Evolutionary conservation across 257 asterid genomes (phyloP).

Genomic region (Cordia subcordata): DNA sequence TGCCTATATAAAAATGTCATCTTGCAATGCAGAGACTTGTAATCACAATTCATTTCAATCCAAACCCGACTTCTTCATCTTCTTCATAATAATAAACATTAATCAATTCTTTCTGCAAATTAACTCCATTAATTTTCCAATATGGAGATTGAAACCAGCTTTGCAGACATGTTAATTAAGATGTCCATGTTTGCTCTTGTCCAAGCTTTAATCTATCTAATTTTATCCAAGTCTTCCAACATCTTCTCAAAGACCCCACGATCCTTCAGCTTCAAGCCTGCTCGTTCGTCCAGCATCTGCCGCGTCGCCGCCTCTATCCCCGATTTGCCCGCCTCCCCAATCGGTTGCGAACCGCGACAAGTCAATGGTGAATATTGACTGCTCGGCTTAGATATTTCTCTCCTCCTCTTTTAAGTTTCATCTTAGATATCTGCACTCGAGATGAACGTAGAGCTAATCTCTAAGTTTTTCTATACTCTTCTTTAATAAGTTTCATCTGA

Average conservation of each 20-base stretch:
- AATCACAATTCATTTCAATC: no score
- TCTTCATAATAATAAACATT: no score
- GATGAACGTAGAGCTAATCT: no score
- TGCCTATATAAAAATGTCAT: no score
- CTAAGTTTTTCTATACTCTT: no score
- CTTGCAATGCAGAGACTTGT: no score
- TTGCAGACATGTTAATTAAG: constrained; percentile 33
- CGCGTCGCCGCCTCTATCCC: constrained; percentile 59
- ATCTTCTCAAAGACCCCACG: constrained; percentile 50
- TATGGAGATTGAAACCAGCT: constrained; percentile 7
- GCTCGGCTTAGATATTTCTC: neutral
- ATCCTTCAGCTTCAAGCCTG: constrained; percentile 55
- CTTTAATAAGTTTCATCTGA: no score
- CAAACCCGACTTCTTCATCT: no score
- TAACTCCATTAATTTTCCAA: neutral
- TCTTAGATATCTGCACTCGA: no score
- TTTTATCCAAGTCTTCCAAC: constrained; percentile 57
- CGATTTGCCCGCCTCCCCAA: constrained; percentile 46
- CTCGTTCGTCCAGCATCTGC: constrained; percentile 60
- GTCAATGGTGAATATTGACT: neutral
- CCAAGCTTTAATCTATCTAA: constrained; percentile 58
- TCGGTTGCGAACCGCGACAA: constrained; percentile 25
- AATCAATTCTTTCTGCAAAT: neutral
- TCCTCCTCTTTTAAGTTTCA: neutral
- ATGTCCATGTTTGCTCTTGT: constrained; percentile 49